Percentiles rank a stretch among this genome's conserved stretches.
phyloP scores from a whole-genome alignment of 1,284 basidiomycete species.

The Trametes sp. region DNA sequence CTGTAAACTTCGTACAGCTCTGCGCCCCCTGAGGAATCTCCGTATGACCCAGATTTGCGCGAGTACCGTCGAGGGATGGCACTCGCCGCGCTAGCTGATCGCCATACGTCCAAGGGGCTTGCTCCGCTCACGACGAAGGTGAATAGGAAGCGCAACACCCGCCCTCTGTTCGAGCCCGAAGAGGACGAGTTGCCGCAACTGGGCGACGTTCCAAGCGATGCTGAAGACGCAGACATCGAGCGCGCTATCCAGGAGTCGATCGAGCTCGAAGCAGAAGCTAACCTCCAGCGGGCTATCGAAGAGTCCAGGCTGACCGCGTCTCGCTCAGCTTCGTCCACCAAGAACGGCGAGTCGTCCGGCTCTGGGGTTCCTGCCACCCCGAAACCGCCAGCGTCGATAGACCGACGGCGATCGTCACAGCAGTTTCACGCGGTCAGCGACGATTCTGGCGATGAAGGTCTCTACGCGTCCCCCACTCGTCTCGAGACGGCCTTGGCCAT shows the following conservation, averaged over 20 bases:
- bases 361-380: conserved; percentile 17
- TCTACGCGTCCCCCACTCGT: conserved; percentile 58
- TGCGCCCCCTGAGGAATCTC: conserved; percentile 26
- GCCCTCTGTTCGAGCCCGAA: conserved; percentile 64
- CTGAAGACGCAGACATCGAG: conserved; percentile 61
- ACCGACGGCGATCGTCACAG: conserved; percentile 9
- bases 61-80: conserved; percentile 73
- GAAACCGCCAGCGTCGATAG: conserved; percentile 21
- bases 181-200: conserved; percentile 51
- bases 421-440: conserved; percentile 20
- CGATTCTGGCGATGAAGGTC: conserved; percentile 45
- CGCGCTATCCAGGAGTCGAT: conserved; percentile 69
- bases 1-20: conserved; percentile 42
- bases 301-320: conserved; percentile 34
- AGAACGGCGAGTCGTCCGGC: conserved; percentile 34
- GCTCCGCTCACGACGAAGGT: conserved; percentile 43
- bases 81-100: conserved; percentile 66
- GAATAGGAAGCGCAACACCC: conserved; percentile 41
- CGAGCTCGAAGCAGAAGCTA: conserved; percentile 45
- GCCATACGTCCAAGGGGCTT: conserved; percentile 57
- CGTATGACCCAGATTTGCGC: conserved; percentile 70
- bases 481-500: conserved; percentile 71
- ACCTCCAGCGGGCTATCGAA: conserved; percentile 42
- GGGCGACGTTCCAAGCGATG: conserved; percentile 30
- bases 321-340: conserved; percentile 10